Conservation (phyloP, 257 asterid genomes). For the Nicotiana undulata region DNA sequence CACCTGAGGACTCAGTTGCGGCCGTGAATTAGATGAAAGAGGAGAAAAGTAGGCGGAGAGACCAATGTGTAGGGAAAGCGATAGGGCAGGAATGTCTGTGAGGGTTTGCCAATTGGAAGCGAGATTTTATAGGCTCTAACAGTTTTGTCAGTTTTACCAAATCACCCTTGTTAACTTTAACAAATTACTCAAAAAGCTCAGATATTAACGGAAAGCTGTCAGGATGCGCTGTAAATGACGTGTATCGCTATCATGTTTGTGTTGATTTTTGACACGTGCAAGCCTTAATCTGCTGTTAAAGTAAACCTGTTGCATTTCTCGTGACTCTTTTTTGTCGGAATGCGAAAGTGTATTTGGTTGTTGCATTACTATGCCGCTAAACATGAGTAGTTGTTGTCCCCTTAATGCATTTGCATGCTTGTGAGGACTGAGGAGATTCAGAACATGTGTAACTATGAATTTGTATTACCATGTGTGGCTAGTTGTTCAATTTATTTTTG, state of each 20-base stretch:
- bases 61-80: background rate
- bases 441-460: background rate
- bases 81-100: too few species aligned
- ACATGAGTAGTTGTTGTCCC: background rate
- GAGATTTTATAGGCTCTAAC: background rate
- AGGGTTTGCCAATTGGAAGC: background rate
- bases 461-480: background rate
- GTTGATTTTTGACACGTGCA: background rate
- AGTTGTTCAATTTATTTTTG: background rate
- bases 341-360: background rate
- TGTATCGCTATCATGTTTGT: background rate
- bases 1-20: background rate
- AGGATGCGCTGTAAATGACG: background rate
- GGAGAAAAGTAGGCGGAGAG: background rate
- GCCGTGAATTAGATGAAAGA: background rate
- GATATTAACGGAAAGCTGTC: background rate
- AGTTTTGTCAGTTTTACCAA: background rate
- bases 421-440: background rate
- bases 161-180: background rate
- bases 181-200: background rate
- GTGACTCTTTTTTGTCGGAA: background rate
- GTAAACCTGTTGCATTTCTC: background rate
- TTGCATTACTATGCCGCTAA: background rate
- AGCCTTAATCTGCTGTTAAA: background rate
- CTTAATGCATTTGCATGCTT: background rate